Evolutionary conservation across 73 alveolate genomes (phyloP), one percentile per base, ranked within the genome.

Genomic region (Blepharisma stoltei): DNA sequence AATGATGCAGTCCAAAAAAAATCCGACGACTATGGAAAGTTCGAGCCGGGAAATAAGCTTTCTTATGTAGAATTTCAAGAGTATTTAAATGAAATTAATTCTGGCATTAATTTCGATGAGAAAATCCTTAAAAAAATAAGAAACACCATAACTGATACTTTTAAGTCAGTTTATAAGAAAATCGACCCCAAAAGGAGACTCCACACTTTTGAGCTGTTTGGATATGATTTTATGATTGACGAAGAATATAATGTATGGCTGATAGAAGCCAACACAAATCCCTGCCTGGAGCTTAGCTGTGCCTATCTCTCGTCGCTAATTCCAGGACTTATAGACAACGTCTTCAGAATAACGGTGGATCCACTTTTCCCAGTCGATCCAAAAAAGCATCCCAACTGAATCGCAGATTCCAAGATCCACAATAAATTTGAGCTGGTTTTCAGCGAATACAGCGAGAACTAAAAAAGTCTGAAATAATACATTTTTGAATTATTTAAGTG

Each of bases 191-290:
- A 88, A 55, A 85, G 84, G 66, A 82, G 97, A 47, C 86, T 83
- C 67, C 82, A 67, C 78, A 84, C 96, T 66, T 90, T 93, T 83
- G 98, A 93, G 83, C 79, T 93, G 9, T 93, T 90, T 67, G 98
- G 98, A 11, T 93, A 87, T 81, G 98, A 93, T 85, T 93, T 90
- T 77, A 87, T 93, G 82, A 67, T 93, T 49, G 98, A 93, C 79
- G 86, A 87, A 9, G 86, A 88, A 11, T 87, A 90, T 70, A 84
- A 91, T 65, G 89, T 89, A 25, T 91, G 89, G 81, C 69, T 91
- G 76, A 88, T 91, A 27, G 97, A 91, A 82, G 93, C 84, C 9
- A 91, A 91, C 75, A 78, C 97, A 11, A 91, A 91, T 78, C 97
- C 97, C 5, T 92, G 97, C 45, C 70, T 84, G 27, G 97, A 91